These are phyloP conservation scores for Populus pruinosa DNA, from an alignment of 345 rosid species.

Conservation along the genomic window DNA sequence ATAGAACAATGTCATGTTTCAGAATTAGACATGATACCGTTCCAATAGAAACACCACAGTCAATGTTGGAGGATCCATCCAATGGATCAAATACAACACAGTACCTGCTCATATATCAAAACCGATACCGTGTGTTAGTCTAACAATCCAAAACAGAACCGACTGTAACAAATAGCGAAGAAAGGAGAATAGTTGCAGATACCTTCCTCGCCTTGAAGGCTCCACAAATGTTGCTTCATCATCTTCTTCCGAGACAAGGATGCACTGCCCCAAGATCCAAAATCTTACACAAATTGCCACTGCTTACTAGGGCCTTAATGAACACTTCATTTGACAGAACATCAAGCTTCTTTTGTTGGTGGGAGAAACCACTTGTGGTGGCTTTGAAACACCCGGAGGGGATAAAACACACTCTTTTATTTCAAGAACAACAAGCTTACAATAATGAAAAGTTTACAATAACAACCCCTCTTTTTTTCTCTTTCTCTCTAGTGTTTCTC, in stretches of 20 bases:
- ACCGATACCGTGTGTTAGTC: neutral
- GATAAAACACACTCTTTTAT: too few species aligned
- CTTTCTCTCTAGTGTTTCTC: too few species aligned
- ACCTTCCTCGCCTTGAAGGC: conserved; percentile 76
- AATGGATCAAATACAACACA: conserved; percentile 95
- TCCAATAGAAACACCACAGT: conserved; percentile 97
- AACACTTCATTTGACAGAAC: conserved; percentile 95
- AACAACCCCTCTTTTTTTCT: too few species aligned
- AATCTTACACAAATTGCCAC: conserved; percentile 41
- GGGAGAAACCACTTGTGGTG: too few species aligned
- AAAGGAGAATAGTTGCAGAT: conserved; percentile 12
- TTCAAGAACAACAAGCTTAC: too few species aligned
- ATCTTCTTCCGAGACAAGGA: conserved; percentile 97
- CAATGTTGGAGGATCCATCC: conserved; percentile 98
- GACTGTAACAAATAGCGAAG: neutral
- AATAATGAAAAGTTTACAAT: too few species aligned
- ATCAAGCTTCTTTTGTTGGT: conserved; percentile 97
- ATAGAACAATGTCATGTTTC: neutral
- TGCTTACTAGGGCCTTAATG: conserved; percentile 89
- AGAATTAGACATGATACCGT: conserved; percentile 48
- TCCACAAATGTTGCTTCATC: conserved; percentile 90
- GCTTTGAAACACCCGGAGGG: too few species aligned
- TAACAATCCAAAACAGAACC: neutral
- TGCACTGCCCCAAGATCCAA: conserved; percentile 49
- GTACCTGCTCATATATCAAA: conserved; percentile 46